phyloP scores from a whole-genome alignment of 2,329 filamentous ascomycete species.

The Fusarium goolgardi region DNA sequence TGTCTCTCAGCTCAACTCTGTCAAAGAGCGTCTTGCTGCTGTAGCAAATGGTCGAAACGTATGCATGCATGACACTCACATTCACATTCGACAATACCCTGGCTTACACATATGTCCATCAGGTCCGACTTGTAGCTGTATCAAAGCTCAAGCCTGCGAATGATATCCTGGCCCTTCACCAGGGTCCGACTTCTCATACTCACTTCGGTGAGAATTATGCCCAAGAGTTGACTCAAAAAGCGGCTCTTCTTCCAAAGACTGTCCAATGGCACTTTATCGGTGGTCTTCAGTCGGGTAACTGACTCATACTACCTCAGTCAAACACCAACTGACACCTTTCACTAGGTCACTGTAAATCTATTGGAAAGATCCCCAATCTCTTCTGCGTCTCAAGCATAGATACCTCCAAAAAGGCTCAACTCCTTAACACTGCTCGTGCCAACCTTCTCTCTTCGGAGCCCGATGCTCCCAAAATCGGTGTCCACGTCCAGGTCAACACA shows the following conservation, averaged over 20 bases:
- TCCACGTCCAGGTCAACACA: slow-evolving; percentile 97
- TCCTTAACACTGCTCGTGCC: slow-evolving; percentile 80
- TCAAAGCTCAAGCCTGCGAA: slow-evolving; percentile 95
- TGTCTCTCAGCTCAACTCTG: slow-evolving; percentile 69
- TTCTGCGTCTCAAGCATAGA: slow-evolving; percentile 95
- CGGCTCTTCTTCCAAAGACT: slow-evolving; percentile 76
- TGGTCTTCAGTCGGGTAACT: slow-evolving; percentile 78
- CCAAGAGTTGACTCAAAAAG: slow-evolving; percentile 89
- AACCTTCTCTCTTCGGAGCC: slow-evolving; percentile 60
- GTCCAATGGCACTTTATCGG: slow-evolving; percentile 98
- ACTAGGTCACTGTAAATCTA: slow-evolving; percentile 85
- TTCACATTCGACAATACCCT: neutral
- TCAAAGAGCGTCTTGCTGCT: slow-evolving; percentile 68
- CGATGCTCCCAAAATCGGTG: slow-evolving; percentile 64
- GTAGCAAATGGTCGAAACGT: slow-evolving; percentile 66
- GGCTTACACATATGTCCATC: slow-evolving; percentile 35
- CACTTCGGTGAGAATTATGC: slow-evolving; percentile 99
- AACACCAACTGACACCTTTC: slow-evolving; percentile 14
- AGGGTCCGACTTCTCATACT: slow-evolving; percentile 66
- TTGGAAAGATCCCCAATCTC: slow-evolving; percentile 88
- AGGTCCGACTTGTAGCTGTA: slow-evolving; percentile 91
- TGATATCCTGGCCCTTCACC: slow-evolving; percentile 87
- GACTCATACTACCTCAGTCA: neutral
- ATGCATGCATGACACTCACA: slow-evolving; percentile 46
- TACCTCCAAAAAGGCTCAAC: slow-evolving; percentile 83